Evolutionary conservation across 345 rosid species (phyloP).

Genomic region (Eucalyptus victrix): DNA sequence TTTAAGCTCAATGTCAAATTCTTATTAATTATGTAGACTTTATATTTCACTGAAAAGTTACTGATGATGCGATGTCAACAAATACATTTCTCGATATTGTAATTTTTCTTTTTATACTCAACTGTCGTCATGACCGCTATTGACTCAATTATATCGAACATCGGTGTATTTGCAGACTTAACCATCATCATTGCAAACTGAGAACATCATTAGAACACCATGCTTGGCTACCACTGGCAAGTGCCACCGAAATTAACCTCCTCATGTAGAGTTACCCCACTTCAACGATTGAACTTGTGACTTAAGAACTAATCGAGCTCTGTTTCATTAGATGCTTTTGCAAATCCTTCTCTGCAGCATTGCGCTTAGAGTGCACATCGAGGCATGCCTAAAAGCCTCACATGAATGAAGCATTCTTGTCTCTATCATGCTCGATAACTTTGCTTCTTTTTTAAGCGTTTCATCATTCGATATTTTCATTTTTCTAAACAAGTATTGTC

Average conservation of each 20-base stretch:
- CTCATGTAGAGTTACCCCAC: neutral
- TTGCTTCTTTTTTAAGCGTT: neutral
- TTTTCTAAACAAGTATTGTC: neutral
- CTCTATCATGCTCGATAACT: accelerated
- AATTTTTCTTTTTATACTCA: too few species aligned
- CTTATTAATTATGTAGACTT: too few species aligned
- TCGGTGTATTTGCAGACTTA: accelerated
- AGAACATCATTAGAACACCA: too few species aligned
- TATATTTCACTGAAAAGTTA: too few species aligned
- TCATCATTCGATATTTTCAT: neutral
- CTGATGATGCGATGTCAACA: accelerated
- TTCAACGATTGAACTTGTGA: neutral
- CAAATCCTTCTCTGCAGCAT: neutral
- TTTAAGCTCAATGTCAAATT: neutral
- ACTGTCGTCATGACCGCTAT: accelerated
- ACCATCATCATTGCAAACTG: too few species aligned
- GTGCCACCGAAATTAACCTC: too few species aligned
- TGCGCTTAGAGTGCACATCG: neutral
- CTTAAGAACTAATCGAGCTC: neutral
- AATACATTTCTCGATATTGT: accelerated
- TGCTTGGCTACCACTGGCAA: too few species aligned
- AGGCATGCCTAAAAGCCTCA: neutral
- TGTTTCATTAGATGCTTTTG: neutral
- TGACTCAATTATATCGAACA: accelerated
- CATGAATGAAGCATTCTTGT: neutral